A percentile compares a stretch with the other conserved stretches of the same genome.
These are phyloP conservation scores for Globisporangium apiculatum DNA, from an alignment of 352 stramenopile species.

Conservation along the genomic window DNA sequence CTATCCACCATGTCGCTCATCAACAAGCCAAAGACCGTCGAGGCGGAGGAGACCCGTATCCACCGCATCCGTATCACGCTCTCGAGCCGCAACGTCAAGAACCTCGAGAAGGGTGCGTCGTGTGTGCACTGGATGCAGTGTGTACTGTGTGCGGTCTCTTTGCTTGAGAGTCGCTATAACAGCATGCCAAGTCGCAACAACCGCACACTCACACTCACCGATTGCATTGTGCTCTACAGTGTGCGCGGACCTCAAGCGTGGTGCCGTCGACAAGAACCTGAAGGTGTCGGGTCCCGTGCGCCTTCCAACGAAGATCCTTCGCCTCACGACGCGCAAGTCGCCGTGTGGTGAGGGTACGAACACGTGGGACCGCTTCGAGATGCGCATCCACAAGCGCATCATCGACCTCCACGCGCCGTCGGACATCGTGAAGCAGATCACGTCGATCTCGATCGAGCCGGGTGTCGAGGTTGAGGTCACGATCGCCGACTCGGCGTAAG, in stretches of 20 bases:
- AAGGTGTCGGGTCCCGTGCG: slow-evolving; percentile 97
- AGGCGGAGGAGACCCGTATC: slow-evolving; percentile 82
- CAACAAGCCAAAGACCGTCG: slow-evolving; percentile 84
- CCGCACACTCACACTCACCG: background rate
- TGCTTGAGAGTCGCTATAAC: too few species aligned
- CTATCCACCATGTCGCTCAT: slow-evolving; percentile 87
- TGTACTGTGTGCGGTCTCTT: background rate
- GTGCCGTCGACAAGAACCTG: slow-evolving; percentile 97
- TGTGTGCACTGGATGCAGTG: background rate
- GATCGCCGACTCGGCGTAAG: slow-evolving; percentile 91
- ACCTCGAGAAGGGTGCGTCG: slow-evolving; percentile 94
- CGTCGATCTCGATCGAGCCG: slow-evolving; percentile 98
- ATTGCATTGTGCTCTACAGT: slow-evolving; percentile 34
- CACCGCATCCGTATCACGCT: slow-evolving; percentile 99
- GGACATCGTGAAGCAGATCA: slow-evolving; percentile 99
- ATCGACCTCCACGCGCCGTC: slow-evolving; percentile 98
- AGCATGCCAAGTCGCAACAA: background rate
- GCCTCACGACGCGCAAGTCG: slow-evolving; percentile 98
- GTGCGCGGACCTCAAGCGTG: slow-evolving; percentile 97
- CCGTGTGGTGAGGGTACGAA: slow-evolving; percentile 98
- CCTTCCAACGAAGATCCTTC: slow-evolving; percentile 98
- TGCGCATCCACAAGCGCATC: slow-evolving; percentile 99
- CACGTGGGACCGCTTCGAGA: slow-evolving; percentile 99
- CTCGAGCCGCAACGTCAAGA: slow-evolving; percentile 98
- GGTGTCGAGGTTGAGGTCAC: slow-evolving; percentile 98